phyloP scores from a whole-genome alignment of 2,329 filamentous ascomycete species.

The Fusarium duplospermum region DNA sequence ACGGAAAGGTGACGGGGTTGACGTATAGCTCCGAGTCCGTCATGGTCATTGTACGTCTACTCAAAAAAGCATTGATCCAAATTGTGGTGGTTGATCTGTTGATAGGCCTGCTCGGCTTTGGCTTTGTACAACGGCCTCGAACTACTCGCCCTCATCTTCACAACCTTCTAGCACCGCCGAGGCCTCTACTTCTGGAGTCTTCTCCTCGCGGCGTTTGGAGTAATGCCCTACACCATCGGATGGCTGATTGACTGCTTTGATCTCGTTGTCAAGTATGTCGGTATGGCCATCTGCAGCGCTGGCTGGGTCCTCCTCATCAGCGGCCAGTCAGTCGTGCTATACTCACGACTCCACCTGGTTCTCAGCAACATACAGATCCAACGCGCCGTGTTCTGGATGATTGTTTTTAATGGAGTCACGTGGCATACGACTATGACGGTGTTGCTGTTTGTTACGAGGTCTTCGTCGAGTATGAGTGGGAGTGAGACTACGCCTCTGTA shows the following conservation, averaged over 20 bases:
- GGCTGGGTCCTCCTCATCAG: conserved; percentile 20
- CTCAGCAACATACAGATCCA: background rate
- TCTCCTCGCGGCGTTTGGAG: background rate
- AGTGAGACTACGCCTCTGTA: background rate
- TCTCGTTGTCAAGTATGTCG: background rate
- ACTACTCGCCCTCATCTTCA: conserved; percentile 12
- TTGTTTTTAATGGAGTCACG: conserved; percentile 12
- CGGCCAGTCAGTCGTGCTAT: conserved; percentile 19
- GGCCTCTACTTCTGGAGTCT: conserved; percentile 22
- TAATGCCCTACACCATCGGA: conserved; percentile 15
- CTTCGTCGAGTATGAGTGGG: background rate
- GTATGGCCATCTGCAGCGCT: conserved; percentile 4
- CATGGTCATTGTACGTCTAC: conserved; percentile 35
- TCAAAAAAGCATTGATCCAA: background rate
- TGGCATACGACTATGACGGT: conserved; percentile 23
- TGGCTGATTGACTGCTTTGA: conserved; percentile 17
- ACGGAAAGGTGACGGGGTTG: background rate
- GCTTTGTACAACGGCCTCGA: conserved; percentile 19
- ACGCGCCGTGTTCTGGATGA: conserved; percentile 23
- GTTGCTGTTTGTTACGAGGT: conserved; percentile 3
- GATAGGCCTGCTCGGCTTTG: conserved; percentile 3
- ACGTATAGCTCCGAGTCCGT: conserved; percentile 12
- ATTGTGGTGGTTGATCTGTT: conserved; percentile 14
- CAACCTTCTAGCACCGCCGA: conserved; percentile 3
- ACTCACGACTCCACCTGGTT: conserved; percentile 5